Evolutionary conservation across 2,329 filamentous ascomycete species (phyloP).

Genomic region (Chaetomiaceae sp.): DNA sequence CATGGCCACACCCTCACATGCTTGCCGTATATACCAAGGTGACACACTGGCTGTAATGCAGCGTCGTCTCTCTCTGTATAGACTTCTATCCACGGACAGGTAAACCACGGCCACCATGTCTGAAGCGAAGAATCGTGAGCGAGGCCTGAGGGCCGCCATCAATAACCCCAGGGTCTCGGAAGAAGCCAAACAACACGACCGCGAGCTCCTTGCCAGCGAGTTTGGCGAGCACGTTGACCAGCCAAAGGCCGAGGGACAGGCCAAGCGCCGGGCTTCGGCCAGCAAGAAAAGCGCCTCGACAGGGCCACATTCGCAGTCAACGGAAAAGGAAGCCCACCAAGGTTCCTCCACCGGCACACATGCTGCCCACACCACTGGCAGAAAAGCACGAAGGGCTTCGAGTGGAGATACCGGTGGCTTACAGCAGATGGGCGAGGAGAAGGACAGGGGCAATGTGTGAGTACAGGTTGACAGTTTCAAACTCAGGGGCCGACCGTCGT

Average conservation of each 20-base stretch:
- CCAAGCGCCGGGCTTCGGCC: neutral
- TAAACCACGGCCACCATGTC: conserved; percentile 10
- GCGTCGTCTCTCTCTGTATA: too few relatives aligned
- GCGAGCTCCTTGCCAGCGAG: conserved; percentile 24
- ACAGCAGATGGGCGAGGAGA: conserved; percentile 16
- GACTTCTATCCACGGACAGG: too few relatives aligned
- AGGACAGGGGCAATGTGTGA: conserved; percentile 25
- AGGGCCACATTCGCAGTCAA: conserved; percentile 1
- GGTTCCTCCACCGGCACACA: neutral
- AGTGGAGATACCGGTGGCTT: conserved; percentile 7
- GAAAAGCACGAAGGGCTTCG: conserved; percentile 15
- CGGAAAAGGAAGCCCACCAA: neutral
- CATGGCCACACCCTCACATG: too few relatives aligned
- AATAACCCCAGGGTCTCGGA: conserved; percentile 27
- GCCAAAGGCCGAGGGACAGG: neutral
- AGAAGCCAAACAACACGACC: conserved; percentile 25
- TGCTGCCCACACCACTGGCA: neutral
- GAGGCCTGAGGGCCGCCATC: conserved; percentile 26
- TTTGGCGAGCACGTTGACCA: conserved; percentile 19
- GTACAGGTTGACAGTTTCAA: neutral
- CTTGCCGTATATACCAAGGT: too few relatives aligned
- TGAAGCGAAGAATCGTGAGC: conserved; percentile 22
- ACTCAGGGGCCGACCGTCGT: neutral
- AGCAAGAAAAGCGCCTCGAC: conserved; percentile 13
- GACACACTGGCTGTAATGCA: too few relatives aligned